These are phyloP conservation scores for Fulvia fulva DNA, from an alignment of 2,329 filamentous ascomycete species.

Conservation along the genomic window DNA sequence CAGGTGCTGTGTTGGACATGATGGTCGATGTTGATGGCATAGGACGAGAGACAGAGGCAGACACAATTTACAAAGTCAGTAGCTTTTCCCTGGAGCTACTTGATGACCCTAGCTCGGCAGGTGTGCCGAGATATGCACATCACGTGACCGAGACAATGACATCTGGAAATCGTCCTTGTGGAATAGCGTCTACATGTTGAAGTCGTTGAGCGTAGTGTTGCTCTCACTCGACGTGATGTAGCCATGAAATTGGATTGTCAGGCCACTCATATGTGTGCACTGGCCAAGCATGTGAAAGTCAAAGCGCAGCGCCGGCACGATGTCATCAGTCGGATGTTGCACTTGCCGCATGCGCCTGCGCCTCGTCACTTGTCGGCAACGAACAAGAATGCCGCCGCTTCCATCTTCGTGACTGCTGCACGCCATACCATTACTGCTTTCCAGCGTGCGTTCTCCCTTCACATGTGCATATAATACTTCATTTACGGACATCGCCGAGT, in stretches of 20 bases:
- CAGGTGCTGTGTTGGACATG: slow-evolving; percentile 55
- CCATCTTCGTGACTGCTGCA: background rate
- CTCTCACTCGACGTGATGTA: no score
- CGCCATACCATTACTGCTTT: background rate
- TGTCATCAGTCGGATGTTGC: background rate
- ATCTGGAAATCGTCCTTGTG: no score
- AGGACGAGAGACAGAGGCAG: background rate
- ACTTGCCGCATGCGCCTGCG: background rate
- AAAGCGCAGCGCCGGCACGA: no score
- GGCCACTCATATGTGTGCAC: no score
- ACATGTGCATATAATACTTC: background rate
- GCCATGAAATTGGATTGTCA: no score
- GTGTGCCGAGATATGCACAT: background rate
- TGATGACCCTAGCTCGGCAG: background rate
- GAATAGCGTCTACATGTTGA: no score
- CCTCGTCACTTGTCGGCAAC: no score
- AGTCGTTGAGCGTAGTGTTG: no score
- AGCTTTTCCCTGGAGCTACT: background rate
- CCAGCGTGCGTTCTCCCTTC: background rate
- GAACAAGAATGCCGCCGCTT: background rate
- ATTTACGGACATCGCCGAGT: background rate
- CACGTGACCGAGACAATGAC: background rate
- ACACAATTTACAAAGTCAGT: background rate
- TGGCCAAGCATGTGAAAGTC: no score
- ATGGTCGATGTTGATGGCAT: slow-evolving; percentile 17